These are phyloP conservation scores for Chaetoscypha palmicola DNA, from an alignment of 2,329 filamentous ascomycete genomes.

Conservation along the genomic window DNA sequence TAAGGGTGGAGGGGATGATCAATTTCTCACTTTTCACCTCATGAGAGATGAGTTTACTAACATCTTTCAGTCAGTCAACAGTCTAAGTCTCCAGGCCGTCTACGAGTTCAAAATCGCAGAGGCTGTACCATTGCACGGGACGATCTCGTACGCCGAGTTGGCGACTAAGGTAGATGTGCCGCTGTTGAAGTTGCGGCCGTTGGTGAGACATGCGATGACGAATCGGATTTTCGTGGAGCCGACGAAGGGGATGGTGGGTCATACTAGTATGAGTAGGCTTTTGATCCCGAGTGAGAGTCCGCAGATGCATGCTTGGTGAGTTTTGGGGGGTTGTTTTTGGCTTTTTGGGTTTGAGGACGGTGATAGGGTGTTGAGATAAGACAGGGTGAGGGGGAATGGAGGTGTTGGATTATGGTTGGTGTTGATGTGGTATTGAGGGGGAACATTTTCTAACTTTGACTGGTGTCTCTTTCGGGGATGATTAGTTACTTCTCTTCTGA, in stretches of 20 bases:
- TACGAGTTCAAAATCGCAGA: constrained; percentile 15
- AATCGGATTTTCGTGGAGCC: constrained; percentile 41
- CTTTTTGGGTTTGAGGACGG: too few species aligned
- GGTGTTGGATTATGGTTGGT: too few species aligned
- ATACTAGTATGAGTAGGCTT: constrained; percentile 35
- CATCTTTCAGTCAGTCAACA: constrained; percentile 1
- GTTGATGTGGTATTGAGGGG: too few species aligned
- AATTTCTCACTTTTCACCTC: too few species aligned
- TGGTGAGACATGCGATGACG: constrained; percentile 50
- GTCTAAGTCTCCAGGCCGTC: constrained; percentile 8
- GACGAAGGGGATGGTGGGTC: constrained; percentile 32
- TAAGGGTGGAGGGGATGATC: not conserved
- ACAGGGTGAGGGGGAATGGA: too few species aligned
- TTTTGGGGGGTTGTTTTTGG: too few species aligned
- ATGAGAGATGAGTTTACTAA: too few species aligned
- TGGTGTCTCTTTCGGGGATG: too few species aligned
- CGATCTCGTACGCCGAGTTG: constrained; percentile 38
- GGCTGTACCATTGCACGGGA: constrained; percentile 41
- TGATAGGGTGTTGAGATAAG: too few species aligned
- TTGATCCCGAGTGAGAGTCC: constrained; percentile 29
- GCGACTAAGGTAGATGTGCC: constrained; percentile 23
- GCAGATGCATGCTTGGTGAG: constrained; percentile 2
- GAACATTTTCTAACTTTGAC: too few species aligned
- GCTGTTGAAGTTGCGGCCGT: constrained; percentile 38
- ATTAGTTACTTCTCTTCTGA: too few species aligned